Evolutionary conservation across 1,139 yeast genomes (phyloP).

Genomic region (Candida sojae): DNA sequence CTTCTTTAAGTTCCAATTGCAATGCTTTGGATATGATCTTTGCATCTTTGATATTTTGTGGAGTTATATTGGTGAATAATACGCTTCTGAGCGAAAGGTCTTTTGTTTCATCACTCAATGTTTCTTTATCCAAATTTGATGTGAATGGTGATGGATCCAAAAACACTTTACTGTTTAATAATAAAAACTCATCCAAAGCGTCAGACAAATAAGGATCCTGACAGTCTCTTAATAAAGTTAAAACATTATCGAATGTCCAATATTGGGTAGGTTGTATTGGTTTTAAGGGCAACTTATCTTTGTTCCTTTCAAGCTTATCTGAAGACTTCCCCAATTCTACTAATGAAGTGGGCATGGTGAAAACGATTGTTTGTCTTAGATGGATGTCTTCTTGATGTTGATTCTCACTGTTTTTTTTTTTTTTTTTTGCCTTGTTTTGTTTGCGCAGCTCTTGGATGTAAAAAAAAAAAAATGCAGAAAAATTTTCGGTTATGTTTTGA

Average conservation of each 20-base stretch:
- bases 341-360: slow-evolving; percentile 3
- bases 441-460: background rate
- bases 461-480: background rate
- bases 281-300: slow-evolving; percentile 21
- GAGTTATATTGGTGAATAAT: slow-evolving; percentile 35
- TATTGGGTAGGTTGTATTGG: slow-evolving; percentile 40
- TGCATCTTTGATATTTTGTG: slow-evolving; percentile 38
- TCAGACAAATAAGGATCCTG: slow-evolving; percentile 36
- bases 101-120: slow-evolving; percentile 13
- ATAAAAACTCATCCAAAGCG: slow-evolving; percentile 48
- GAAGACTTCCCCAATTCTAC: slow-evolving; percentile 1
- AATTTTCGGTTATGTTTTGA: background rate
- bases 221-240: slow-evolving; percentile 32
- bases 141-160: slow-evolving; percentile 39
- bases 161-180: slow-evolving; percentile 32
- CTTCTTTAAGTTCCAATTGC: slow-evolving; percentile 39
- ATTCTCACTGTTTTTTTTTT: background rate
- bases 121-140: background rate
- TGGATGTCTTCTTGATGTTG: background rate
- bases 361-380: background rate
- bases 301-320: background rate
- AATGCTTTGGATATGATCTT: slow-evolving; percentile 35
- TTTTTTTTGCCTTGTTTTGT: background rate
- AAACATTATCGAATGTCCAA: slow-evolving; percentile 49
- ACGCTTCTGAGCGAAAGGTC: slow-evolving; percentile 44